Evolutionary conservation across 192 early-diverging fungal genomes (phyloP), one percentile per base, ranked within the genome.

Genomic region (Paraglomus occultum): DNA sequence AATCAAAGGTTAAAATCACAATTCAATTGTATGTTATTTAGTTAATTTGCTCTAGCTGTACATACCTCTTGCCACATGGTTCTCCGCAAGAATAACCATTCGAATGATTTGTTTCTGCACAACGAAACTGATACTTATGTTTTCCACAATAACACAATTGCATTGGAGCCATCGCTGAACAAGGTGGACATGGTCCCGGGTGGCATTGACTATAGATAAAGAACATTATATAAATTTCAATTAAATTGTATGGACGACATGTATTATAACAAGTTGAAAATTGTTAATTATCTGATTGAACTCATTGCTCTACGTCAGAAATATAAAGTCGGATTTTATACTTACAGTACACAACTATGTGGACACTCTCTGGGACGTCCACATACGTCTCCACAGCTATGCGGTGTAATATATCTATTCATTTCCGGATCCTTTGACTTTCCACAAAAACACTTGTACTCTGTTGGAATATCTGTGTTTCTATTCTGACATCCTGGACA

Each of bases 111-210:
- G 88, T 83, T 73, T 88, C 91, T 40, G 83, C 84, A 79, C 95
- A 98, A 54, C 91, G 82, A 18, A 85, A 75, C 55, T 88, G 85
- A 66, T 88, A 84, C 0, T 74, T 72, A 7, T 83, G 75, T 47
- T 86, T 88, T 4, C 93, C 94, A 81, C 96, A 98, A 75, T 84
- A 90, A 83, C 96, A 98, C 17, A 77, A 76, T 62, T 87, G 85
- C 20, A 85, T 75, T 4, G 92, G 90, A 2, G 89, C 89, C 75
- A 91, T 84, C 6, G 87, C 81, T 22, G 91, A 86, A 76, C 96
- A 98, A 3, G 94, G 93, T 52, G 92, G 89, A 63, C 95, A 97
- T 9, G 96, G 96, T 3, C 96, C 95, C 12, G 95, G 94, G 81
- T 96, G 95, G 71, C 95, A 96, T 22, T 85, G 88, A 5, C 85